These are phyloP conservation scores for Mortierella sp. DNA, from an alignment of 371 early-diverging fungal genomes.

Conservation along the genomic window DNA sequence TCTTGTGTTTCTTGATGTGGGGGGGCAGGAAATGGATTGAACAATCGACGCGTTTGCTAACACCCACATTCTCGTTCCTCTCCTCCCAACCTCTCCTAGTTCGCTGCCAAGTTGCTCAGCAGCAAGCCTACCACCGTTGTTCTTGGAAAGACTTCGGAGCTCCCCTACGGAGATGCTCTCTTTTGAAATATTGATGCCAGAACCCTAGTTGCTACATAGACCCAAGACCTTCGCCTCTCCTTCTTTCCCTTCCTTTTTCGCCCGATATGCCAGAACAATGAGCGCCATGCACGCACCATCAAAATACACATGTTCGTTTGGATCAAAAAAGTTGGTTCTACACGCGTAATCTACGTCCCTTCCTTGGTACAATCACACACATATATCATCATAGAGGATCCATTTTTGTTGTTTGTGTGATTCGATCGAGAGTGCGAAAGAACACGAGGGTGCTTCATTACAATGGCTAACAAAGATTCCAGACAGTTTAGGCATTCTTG, in stretches of 20 bases:
- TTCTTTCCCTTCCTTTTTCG: background rate
- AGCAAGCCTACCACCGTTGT: conserved; percentile 86
- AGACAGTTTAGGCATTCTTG: conserved; percentile 52
- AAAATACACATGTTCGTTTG: background rate
- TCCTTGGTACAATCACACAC: too few relatives aligned
- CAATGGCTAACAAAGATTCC: conserved; percentile 17
- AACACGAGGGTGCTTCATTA: conserved; percentile 15
- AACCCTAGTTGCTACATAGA: conserved; percentile 28
- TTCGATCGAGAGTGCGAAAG: conserved; percentile 21
- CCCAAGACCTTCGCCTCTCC: background rate
- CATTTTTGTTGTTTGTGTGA: conserved; percentile 20
- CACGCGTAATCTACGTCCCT: too few relatives aligned
- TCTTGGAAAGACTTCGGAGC: conserved; percentile 77
- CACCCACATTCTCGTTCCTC: background rate
- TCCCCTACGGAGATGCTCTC: conserved; percentile 90
- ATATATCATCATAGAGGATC: too few relatives aligned
- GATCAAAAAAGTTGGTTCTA: too few relatives aligned
- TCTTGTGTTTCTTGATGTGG: too few relatives aligned
- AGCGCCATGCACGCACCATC: background rate
- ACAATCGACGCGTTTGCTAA: background rate
- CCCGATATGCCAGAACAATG: too few relatives aligned
- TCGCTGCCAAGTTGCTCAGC: conserved; percentile 74
- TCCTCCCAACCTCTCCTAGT: conserved; percentile 38
- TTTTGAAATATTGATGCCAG: conserved; percentile 37
- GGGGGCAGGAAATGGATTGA: too few relatives aligned